A percentile compares a stretch with the other conserved stretches of the same genome.
These are phyloP conservation scores for Trichoderma endophyticum DNA, from an alignment of 2,329 filamentous ascomycete species.

Conservation along the genomic window DNA sequence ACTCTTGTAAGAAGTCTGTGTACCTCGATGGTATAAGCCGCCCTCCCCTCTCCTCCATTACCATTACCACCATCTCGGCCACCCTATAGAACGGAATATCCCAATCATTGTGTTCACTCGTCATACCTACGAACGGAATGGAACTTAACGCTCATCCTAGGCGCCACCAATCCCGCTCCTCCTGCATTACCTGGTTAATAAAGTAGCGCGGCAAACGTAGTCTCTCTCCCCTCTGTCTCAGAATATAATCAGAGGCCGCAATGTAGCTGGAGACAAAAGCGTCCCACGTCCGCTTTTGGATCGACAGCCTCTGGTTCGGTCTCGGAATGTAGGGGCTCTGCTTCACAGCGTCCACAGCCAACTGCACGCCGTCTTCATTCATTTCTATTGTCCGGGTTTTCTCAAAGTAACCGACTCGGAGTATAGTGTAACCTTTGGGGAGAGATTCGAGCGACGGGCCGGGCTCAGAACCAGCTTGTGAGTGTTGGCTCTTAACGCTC, in stretches of 20 bases:
- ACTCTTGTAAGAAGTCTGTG: background rate
- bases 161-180: background rate
- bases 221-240: background rate
- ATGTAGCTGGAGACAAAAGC: constrained; percentile 18
- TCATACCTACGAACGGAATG: background rate
- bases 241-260: background rate
- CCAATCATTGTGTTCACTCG: background rate
- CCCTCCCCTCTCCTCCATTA: background rate
- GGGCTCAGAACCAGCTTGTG: no score
- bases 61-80: background rate
- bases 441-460: background rate
- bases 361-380: constrained; percentile 22
- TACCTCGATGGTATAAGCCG: background rate
- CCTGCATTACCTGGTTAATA: background rate
- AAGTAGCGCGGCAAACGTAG: background rate
- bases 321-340: constrained; percentile 25
- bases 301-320: background rate
- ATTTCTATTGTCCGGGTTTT: constrained; percentile 24
- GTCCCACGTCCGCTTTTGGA: constrained; percentile 18
- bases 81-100: background rate
- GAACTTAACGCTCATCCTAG: background rate
- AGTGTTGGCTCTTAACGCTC: background rate
- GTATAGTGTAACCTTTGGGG: constrained; percentile 1
- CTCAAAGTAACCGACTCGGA: constrained; percentile 34
- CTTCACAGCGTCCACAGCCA: constrained; percentile 21